phyloP scores from a whole-genome alignment of 352 stramenopile species.

The Phytophthora macrochlamydospora region DNA sequence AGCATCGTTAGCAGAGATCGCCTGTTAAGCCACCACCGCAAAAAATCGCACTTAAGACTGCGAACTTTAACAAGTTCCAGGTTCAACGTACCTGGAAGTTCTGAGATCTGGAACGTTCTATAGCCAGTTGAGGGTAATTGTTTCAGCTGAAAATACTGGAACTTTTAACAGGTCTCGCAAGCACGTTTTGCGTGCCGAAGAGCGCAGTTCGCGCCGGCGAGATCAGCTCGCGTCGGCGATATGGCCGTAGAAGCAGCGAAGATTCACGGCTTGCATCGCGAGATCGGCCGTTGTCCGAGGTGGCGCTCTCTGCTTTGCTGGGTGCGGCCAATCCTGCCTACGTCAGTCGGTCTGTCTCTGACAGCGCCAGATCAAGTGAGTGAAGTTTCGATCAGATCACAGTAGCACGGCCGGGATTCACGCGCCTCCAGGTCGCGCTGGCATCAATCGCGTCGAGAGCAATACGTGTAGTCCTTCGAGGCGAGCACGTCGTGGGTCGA shows the following conservation, averaged over 20 bases:
- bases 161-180: too few relatives aligned
- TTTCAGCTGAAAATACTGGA: background rate
- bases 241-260: background rate
- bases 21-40: slow-evolving; percentile 11
- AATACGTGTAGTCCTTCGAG: too few relatives aligned
- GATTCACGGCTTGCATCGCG: background rate
- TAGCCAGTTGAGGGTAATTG: background rate
- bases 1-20: background rate
- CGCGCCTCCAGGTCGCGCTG: background rate
- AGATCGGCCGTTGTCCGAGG: background rate
- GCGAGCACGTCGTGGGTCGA: too few relatives aligned
- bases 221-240: background rate
- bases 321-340: background rate
- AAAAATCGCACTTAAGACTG: background rate
- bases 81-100: slow-evolving; percentile 8
- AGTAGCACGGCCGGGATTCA: background rate
- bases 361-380: background rate
- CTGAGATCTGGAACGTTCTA: background rate
- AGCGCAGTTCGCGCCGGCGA: background rate
- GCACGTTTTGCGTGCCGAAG: too few relatives aligned
- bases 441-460: too few relatives aligned
- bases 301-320: background rate
- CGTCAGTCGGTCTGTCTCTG: slow-evolving; percentile 5
- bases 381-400: background rate
- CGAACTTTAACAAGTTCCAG: background rate